Base-by-base conservation (phyloP, 352 stramenopile genomes). In the Globisporangium viniferum region DNA sequence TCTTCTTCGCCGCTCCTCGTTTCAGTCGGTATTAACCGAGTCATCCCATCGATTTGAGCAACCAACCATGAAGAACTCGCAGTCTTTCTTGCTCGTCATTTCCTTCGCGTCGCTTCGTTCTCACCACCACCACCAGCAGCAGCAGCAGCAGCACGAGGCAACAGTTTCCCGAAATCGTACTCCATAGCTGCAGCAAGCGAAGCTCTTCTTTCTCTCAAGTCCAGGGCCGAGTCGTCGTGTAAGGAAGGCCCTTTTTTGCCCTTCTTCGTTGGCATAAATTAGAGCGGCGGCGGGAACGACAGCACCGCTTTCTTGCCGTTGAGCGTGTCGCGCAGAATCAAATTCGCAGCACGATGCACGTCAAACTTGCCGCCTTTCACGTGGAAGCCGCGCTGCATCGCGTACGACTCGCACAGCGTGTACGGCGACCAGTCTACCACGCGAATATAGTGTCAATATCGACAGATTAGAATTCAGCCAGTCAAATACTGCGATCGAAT, bases 261-360 rank as follows among this genome's bases (percentile, higher is more conserved):
- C 10, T 60, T 9, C 20, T 46, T 63, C 9, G 7, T 22, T 12
- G 3, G 7, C 54, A 41, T 15, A 29, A 31, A 9, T 12, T 56
- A 29, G 6, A 49, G 27, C 29, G 86, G 85, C 22, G 85, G 85
- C 0, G 86, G 84, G 67, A 95, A 95, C 20, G 79, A 89, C 22
- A 95, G 73, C 64, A 93, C 82, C 64, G 92, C 81, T 57, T 95
- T 95, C 66, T 88, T 88, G n/a, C 88, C 88, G 57, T 81, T 87
- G 12, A 95, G 75, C 31, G 88, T 91, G 64, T 95, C 83, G 20
- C 88, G 85, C 35, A 95, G 75, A 55, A 95, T 70, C 20, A 68
- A 59, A 63, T 95, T 95, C 57, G 85, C 85, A 0, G 83, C 85
- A 44, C 88, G 82, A 56, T 92, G 77, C n/a, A 92, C 78, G 72